phyloP scores from a whole-genome alignment of 1,284 basidiomycete species.

The Leccinum ponderosum region DNA sequence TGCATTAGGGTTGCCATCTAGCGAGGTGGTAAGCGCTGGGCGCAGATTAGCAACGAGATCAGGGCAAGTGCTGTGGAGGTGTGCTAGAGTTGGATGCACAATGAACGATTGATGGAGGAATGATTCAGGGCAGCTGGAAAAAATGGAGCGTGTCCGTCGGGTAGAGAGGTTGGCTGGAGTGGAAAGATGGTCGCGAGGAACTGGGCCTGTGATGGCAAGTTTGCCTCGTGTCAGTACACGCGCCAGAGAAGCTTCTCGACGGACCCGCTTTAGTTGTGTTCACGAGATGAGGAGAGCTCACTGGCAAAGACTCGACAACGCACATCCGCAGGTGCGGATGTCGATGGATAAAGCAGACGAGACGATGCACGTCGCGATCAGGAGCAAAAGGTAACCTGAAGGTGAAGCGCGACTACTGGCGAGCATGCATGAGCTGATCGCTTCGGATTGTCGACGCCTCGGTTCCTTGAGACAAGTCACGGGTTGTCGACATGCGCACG shows the following conservation, averaged over 20 bases:
- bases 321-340: conserved; percentile 12
- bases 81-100: neutral
- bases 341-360: conserved; percentile 6
- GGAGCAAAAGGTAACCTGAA: neutral
- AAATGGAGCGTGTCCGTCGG: conserved; percentile 13
- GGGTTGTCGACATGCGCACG: neutral
- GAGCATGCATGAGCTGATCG: conserved; percentile 17
- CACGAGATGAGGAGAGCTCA: conserved; percentile 5
- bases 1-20: conserved; percentile 38
- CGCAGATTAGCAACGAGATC: conserved; percentile 11
- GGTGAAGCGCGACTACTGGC: neutral
- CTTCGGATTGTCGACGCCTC: conserved; percentile 4
- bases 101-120: conserved; percentile 7
- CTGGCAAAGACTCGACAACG: neutral
- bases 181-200: conserved; percentile 13
- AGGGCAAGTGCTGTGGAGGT: neutral
- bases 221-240: conserved; percentile 43
- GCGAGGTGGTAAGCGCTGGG: conserved; percentile 7
- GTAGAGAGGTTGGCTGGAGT: conserved; percentile 7
- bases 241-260: conserved; percentile 22
- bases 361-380: conserved; percentile 9
- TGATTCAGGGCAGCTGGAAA: conserved; percentile 2
- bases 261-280: neutral
- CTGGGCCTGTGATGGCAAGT: conserved; percentile 32
- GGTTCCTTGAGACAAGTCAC: conserved; percentile 12